Evolutionary conservation across 2,329 filamentous ascomycete species (phyloP), one percentile per base, ranked within the genome.

Genomic region (Fusarium duplospermum): DNA sequence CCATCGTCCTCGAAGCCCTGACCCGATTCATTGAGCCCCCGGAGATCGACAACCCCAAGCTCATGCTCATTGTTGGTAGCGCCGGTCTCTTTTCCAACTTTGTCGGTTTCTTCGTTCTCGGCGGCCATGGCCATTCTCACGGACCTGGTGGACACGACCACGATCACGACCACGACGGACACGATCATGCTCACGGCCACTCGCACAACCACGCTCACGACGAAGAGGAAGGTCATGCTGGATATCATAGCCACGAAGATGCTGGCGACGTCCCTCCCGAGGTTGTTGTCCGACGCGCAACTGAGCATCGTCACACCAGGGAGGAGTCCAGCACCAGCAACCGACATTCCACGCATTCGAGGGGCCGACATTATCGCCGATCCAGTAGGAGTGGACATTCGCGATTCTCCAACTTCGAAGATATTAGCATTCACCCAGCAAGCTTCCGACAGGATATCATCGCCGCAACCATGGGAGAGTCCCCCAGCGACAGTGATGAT

Each of bases 381-480:
- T 81, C 83, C 68, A 83, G 85, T 68, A 86, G 84, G 80, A 87
- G 83, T 75, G 87, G 89, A 72, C 88, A 89, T 69, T 86, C 86
- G 64, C 91, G 90, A 76, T 88, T 93, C 73, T 84, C 90, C 68
- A 91, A 88, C 85, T 84, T 95, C 86, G 83, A 92, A 36, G 89
- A 95, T 64, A 93, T 97, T 75, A 94, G 92, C 80, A 93, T 97
- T 62, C 93, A 98, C 80, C 96, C 96, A 4, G 93, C 94, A 27
- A 96, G 93, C 72, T 95, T 98, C 86, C 89, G 96, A 74, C 93
- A 97, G 81, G 94, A 96, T 65, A 98, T 99, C 76, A 97, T 98
- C 74, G 92, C 92, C 40, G 94, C 94, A n/a, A 92, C 91, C 69
- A 89, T 90, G 60, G 86, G 91, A 33, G 76, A 80, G 8, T 75